Percentiles rank a stretch among this genome's conserved stretches.
Evolutionary conservation across 208 protist genomes (phyloP).

Genomic region (Wallacemonas rigidus): DNA sequence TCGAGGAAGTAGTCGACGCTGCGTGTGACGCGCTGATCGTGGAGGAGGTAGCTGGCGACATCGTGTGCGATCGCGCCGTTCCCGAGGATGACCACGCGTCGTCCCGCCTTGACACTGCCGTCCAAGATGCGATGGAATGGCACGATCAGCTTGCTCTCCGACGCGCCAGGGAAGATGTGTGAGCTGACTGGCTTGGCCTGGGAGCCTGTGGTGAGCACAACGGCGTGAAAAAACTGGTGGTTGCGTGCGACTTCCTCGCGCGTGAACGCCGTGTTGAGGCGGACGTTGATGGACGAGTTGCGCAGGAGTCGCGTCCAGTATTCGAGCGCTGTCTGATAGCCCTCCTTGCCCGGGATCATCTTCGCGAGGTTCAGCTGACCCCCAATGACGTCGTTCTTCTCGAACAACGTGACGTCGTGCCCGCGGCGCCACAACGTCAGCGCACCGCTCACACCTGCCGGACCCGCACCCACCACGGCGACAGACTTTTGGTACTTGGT

Average conservation of each 20-base stretch:
- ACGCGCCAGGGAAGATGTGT: constrained; percentile 65
- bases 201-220: constrained; percentile 76
- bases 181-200: constrained; percentile 68
- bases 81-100: constrained; percentile 80
- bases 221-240: constrained; percentile 82
- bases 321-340: constrained; percentile 87
- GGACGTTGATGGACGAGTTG: constrained; percentile 79
- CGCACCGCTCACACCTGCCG: constrained; percentile 90
- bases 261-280: constrained; percentile 72
- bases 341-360: constrained; percentile 93
- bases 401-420: constrained; percentile 92
- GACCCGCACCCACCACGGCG: constrained; percentile 92
- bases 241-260: constrained; percentile 76
- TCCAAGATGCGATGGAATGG: constrained; percentile 79
- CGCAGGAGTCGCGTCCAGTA: constrained; percentile 90
- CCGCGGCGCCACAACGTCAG: constrained; percentile 88
- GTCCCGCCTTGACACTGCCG: constrained; percentile 74
- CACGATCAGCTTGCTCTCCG: constrained; percentile 67
- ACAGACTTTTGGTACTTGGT: constrained; percentile 67
- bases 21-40: constrained; percentile 83
- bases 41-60: constrained; percentile 81
- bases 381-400: constrained; percentile 72
- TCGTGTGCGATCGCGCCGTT: constrained; percentile 88
- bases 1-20: constrained; percentile 61
- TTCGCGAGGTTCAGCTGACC: constrained; percentile 95